Evolutionary conservation across 2,329 filamentous ascomycete genomes (phyloP).

Genomic region (Hymenoscyphus fructigenus): DNA sequence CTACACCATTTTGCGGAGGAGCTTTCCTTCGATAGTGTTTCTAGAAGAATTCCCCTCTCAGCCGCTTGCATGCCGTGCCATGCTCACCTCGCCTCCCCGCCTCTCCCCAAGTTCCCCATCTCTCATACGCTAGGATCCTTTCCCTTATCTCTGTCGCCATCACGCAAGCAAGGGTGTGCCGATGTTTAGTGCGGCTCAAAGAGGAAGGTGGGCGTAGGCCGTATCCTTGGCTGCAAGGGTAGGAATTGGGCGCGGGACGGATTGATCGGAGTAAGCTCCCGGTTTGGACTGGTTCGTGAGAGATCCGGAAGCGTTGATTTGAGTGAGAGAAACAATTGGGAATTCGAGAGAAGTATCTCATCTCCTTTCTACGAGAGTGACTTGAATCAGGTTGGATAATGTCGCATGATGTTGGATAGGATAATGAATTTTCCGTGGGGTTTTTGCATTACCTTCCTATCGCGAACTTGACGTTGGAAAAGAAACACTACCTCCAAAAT

Average conservation of each 20-base stretch:
- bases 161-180: neutral
- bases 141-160: conserved; percentile 6
- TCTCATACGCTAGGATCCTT: conserved; percentile 5
- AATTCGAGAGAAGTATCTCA: neutral
- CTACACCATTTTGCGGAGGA: neutral
- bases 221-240: neutral
- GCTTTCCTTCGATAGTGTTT: conserved; percentile 1
- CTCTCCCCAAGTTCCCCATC: neutral
- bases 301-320: neutral
- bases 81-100: neutral
- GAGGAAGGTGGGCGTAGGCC: conserved; percentile 1
- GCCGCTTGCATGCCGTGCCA: neutral
- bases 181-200: neutral
- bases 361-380: neutral
- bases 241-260: neutral
- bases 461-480: neutral
- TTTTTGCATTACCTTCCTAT: neutral
- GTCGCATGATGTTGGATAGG: neutral
- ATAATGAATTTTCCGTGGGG: neutral
- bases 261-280: neutral
- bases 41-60: conserved; percentile 5
- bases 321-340: neutral
- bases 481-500: neutral
- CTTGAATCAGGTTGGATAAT: neutral
- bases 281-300: neutral